Evolutionary conservation across 2,329 filamentous ascomycete species (phyloP).

Genomic region (Dissoconium aciculare): DNA sequence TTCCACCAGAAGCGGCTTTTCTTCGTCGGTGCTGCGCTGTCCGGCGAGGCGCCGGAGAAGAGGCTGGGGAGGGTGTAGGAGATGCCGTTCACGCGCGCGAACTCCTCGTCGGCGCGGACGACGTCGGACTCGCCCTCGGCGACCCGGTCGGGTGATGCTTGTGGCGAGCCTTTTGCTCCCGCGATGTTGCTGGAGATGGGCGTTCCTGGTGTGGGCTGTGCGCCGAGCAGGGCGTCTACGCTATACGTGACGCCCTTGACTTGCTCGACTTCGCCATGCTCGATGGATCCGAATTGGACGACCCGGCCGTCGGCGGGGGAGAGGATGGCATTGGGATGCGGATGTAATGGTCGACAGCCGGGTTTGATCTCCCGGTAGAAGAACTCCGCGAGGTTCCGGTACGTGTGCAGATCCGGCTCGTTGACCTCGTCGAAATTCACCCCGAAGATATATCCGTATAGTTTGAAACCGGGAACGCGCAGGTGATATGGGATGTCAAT

Average conservation of each 20-base stretch:
- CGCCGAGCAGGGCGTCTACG: constrained; percentile 76
- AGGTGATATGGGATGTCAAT: constrained; percentile 75
- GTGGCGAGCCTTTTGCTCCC: constrained; percentile 25
- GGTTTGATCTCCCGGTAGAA: constrained; percentile 94
- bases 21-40: constrained; percentile 6
- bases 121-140: constrained; percentile 39
- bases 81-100: constrained; percentile 86
- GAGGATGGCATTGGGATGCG: constrained; percentile 62
- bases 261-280: constrained; percentile 90
- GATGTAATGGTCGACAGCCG: constrained; percentile 69
- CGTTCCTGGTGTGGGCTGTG: constrained; percentile 34
- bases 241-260: constrained; percentile 98
- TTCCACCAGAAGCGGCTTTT: constrained; percentile 13
- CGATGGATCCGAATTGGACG: constrained; percentile 81
- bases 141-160: constrained; percentile 19
- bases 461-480: constrained; percentile 75
- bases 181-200: constrained; percentile 21
- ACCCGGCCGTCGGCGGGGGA: constrained; percentile 84
- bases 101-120: constrained; percentile 74
- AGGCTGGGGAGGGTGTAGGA: constrained; percentile 83
- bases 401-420: constrained; percentile 75
- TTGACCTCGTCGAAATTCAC: constrained; percentile 77
- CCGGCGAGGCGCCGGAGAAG: constrained; percentile 49
- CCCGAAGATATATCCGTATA: constrained; percentile 85
- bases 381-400: constrained; percentile 87